phyloP scores from a whole-genome alignment of 352 stramenopile species.

The Globisporangium takayamanum region DNA sequence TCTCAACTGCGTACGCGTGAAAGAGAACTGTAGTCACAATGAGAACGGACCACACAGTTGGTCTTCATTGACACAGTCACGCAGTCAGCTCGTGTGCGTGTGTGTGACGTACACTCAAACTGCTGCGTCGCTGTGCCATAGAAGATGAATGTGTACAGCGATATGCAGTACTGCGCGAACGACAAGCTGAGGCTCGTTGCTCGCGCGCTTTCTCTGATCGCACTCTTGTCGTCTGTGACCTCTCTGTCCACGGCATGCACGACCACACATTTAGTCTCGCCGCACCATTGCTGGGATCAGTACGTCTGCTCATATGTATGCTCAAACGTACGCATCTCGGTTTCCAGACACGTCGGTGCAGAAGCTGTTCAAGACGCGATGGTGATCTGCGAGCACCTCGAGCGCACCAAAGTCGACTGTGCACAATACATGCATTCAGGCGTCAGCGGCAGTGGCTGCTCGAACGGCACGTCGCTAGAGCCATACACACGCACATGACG shows the following conservation, averaged over 20 bases:
- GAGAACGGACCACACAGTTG: background rate
- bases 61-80: background rate
- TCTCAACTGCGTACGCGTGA: conserved; percentile 45
- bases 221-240: background rate
- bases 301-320: background rate
- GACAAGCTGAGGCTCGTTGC: conserved; percentile 22
- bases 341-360: conserved; percentile 18
- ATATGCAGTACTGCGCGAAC: conserved; percentile 50
- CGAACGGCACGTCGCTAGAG: background rate
- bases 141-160: conserved; percentile 35
- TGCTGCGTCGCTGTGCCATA: conserved; percentile 35
- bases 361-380: conserved; percentile 38
- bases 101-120: conserved; percentile 41
- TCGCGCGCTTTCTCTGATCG: background rate
- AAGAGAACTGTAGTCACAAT: conserved; percentile 31
- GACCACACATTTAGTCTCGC: too few relatives aligned
- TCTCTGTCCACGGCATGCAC: background rate
- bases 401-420: conserved; percentile 35
- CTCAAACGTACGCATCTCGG: conserved; percentile 1
- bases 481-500: conserved; percentile 21
- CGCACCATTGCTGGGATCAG: background rate
- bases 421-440: too few relatives aligned
- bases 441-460: background rate
- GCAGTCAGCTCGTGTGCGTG: background rate
- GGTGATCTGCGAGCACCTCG: conserved; percentile 32